These are phyloP conservation scores for Aspergillus hortae DNA, from an alignment of 2,329 filamentous ascomycete species.

Conservation along the genomic window DNA sequence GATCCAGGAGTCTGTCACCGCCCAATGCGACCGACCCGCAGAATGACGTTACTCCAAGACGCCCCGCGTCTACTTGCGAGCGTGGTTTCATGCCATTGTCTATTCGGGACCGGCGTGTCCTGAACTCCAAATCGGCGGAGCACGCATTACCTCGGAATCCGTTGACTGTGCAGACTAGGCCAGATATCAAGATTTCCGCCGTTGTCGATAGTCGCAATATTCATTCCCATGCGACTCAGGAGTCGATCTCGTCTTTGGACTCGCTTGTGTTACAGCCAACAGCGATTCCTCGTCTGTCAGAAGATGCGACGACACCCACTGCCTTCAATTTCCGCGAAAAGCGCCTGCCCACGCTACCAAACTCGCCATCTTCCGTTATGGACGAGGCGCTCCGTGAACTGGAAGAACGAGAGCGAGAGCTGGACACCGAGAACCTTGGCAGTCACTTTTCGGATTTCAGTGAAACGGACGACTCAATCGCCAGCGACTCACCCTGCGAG, in stretches of 20 bases:
- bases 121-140: constrained; percentile 27
- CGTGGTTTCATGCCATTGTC: constrained; percentile 19
- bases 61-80: constrained; percentile 11
- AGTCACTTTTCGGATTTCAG: constrained; percentile 44
- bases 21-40: neutral
- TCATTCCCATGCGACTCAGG: constrained; percentile 4
- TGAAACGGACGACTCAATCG: constrained; percentile 28
- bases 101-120: constrained; percentile 36
- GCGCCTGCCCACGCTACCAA: constrained; percentile 44
- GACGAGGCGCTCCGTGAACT: constrained; percentile 37
- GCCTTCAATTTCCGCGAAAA: constrained; percentile 33
- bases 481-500: constrained; percentile 26
- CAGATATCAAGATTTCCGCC: constrained; percentile 3
- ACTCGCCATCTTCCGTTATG: constrained; percentile 45
- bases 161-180: constrained; percentile 26
- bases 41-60: constrained; percentile 10
- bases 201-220: constrained; percentile 13
- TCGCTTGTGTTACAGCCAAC: constrained; percentile 23
- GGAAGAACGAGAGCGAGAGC: constrained; percentile 28
- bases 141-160: constrained; percentile 23
- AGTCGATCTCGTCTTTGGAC: constrained; percentile 13
- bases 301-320: constrained; percentile 23
- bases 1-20: neutral
- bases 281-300: constrained; percentile 11
- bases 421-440: constrained; percentile 31